phyloP scores from a whole-genome alignment of 345 rosid genomes.

The Syzygium grande region DNA sequence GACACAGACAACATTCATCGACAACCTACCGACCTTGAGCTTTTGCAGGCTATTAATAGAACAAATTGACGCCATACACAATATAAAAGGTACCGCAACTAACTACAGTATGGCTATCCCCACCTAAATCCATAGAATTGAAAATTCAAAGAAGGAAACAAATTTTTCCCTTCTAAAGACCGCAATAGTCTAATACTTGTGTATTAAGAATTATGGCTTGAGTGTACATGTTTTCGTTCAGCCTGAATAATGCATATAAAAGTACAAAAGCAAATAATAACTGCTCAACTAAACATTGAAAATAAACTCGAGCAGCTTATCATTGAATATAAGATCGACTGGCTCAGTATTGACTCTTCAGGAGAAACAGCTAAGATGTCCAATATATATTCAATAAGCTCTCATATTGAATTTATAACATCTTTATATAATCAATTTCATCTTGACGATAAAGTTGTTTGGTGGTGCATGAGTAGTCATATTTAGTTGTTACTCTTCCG shows the following conservation, averaged over 20 bases:
- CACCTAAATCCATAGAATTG: background rate
- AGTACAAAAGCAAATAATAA: background rate
- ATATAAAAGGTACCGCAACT: background rate
- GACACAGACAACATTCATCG: background rate
- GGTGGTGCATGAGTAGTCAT: no score
- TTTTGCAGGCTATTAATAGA: background rate
- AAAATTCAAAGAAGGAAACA: background rate
- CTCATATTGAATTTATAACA: no score
- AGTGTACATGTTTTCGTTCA: background rate
- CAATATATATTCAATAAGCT: no score
- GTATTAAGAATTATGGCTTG: background rate
- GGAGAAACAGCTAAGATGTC: background rate
- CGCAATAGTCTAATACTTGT: background rate
- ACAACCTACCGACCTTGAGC: background rate
- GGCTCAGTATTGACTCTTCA: background rate
- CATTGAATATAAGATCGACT: background rate
- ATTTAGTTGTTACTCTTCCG: no score
- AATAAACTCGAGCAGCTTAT: background rate
- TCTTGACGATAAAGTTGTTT: no score
- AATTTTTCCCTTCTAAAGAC: background rate
- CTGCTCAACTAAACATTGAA: background rate
- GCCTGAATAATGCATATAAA: background rate
- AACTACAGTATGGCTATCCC: background rate
- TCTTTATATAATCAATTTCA: no score
- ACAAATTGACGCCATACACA: background rate